phyloP scores from a whole-genome alignment of 352 stramenopile species.

The Phytophthora fragariae region DNA sequence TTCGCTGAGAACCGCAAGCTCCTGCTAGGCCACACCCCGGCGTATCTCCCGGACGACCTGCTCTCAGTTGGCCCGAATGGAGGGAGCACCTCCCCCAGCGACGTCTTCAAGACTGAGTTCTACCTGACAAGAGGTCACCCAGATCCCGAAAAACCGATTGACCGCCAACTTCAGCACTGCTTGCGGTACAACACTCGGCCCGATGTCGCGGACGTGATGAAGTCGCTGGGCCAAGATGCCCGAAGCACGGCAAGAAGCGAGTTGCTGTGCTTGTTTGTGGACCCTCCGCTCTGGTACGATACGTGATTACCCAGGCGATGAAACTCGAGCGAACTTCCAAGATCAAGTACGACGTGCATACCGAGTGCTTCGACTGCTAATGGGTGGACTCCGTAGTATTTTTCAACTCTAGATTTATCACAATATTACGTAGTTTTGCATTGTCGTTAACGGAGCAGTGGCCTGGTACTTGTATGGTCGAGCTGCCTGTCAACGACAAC shows the following conservation, averaged over 20 bases:
- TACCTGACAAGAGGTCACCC: slow-evolving; percentile 40
- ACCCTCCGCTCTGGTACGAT: slow-evolving; percentile 34
- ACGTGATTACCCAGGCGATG: slow-evolving; percentile 28
- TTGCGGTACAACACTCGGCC: slow-evolving; percentile 42
- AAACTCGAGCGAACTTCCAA: slow-evolving; percentile 23
- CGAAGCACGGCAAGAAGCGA: slow-evolving; percentile 22
- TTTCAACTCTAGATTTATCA: no score
- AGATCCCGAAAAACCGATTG: slow-evolving; percentile 32
- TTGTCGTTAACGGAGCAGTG: no score
- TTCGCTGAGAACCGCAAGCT: slow-evolving; percentile 12
- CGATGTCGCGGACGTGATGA: slow-evolving; percentile 28
- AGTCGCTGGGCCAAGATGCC: slow-evolving; percentile 31
- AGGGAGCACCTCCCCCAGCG: slow-evolving; percentile 2
- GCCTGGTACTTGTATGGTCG: no score
- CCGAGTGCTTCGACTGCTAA: slow-evolving; percentile 43
- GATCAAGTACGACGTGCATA: slow-evolving; percentile 44
- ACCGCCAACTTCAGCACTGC: slow-evolving; percentile 30
- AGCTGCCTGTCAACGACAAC: no score
- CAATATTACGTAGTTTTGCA: no score
- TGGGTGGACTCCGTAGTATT: background rate
- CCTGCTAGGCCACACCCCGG: slow-evolving; percentile 7
- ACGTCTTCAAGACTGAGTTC: slow-evolving; percentile 44
- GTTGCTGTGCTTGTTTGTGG: slow-evolving; percentile 52
- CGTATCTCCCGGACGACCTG: slow-evolving; percentile 23
- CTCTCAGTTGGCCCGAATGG: slow-evolving; percentile 6